Percentiles rank a stretch among this genome's conserved stretches.
Conservation (phyloP, 75 land plant genomes). For the Sequoiadendron giganteum region DNA sequence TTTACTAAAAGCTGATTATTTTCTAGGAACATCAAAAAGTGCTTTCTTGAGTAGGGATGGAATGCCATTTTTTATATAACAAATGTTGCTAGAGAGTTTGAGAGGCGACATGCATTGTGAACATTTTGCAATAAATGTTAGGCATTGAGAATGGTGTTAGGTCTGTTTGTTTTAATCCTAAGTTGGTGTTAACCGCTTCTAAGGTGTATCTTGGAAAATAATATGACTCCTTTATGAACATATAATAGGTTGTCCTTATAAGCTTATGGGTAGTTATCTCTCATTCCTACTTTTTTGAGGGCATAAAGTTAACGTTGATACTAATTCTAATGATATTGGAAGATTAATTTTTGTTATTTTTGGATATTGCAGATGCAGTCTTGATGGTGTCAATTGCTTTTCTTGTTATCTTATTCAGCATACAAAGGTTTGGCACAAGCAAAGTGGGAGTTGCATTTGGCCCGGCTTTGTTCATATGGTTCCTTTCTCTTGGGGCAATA, state of each 20-base stretch:
- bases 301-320: no score
- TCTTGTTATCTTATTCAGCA: conserved; percentile 80
- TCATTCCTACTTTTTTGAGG: background rate
- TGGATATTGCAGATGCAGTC: conserved; percentile 64
- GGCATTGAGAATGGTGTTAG: background rate
- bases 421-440: conserved; percentile 92
- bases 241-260: background rate
- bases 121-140: background rate
- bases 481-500: conserved; percentile 74
- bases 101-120: background rate
- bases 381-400: conserved; percentile 71
- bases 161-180: background rate
- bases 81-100: background rate
- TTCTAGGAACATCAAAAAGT: background rate
- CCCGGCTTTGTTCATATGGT: conserved; percentile 89
- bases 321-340: background rate
- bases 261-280: background rate
- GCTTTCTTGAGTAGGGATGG: background rate
- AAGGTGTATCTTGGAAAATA: background rate
- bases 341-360: background rate
- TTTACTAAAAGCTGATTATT: no score
- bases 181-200: background rate
- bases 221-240: background rate
- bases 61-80: background rate
- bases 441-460: conserved; percentile 84